Evolutionary conservation across 2,329 filamentous ascomycete species (phyloP).

Genomic region (Tolypocladium tundrense): DNA sequence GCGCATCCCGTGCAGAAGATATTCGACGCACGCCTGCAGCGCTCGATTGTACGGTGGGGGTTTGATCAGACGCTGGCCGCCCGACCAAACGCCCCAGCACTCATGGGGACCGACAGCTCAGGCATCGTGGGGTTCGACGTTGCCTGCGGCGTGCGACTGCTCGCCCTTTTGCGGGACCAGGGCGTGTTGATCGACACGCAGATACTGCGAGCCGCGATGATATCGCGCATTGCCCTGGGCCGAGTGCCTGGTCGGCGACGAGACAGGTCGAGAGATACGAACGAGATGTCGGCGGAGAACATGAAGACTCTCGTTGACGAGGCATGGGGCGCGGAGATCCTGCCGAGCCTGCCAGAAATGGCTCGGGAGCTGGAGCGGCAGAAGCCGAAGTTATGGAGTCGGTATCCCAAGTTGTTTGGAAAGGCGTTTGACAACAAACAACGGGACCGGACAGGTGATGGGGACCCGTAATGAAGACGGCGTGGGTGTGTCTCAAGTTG

Average conservation of each 20-base stretch:
- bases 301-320: conserved; percentile 21
- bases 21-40: conserved; percentile 30
- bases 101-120: conserved; percentile 4
- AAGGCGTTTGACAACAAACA: conserved; percentile 14
- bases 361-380: conserved; percentile 15
- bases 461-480: conserved; percentile 1
- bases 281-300: conserved; percentile 18
- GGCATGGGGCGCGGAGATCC: conserved; percentile 22
- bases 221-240: conserved; percentile 19
- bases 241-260: conserved; percentile 15
- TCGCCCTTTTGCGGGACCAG: conserved; percentile 21
- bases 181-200: conserved; percentile 24
- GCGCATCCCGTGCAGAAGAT: conserved; percentile 37
- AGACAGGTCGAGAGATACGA: conserved; percentile 17
- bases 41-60: conserved; percentile 32
- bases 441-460: background rate
- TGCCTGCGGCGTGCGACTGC: conserved; percentile 24
- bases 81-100: conserved; percentile 6
- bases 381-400: conserved; percentile 18
- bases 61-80: conserved; percentile 27
- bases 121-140: conserved; percentile 18
- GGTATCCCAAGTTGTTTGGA: conserved; percentile 16
- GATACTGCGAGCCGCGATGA: conserved; percentile 16
- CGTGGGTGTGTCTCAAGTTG: too few species aligned
- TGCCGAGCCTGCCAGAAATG: conserved; percentile 13